These are phyloP conservation scores for Pestalotiopsis sp. DNA, from an alignment of 2,329 filamentous ascomycete species.

Conservation along the genomic window DNA sequence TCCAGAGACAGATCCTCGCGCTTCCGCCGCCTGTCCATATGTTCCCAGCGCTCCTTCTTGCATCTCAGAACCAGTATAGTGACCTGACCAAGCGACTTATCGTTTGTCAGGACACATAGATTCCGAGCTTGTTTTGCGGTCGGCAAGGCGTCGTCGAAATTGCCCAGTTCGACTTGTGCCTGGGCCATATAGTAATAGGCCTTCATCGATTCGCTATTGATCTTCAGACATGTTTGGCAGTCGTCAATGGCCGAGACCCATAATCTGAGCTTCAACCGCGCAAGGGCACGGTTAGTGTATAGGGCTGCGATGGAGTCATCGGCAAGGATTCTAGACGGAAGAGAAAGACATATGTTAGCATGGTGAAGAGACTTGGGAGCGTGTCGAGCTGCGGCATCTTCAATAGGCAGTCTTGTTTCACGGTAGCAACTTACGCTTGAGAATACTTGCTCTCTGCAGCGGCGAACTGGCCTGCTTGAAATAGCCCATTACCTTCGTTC, in stretches of 20 bases:
- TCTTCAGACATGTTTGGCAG: constrained; percentile 73
- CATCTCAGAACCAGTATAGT: constrained; percentile 75
- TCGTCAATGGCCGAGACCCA: constrained; percentile 79
- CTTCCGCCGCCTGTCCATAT: constrained; percentile 64
- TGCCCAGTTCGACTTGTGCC: constrained; percentile 74
- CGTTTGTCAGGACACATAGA: constrained; percentile 64
- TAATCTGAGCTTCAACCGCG: constrained; percentile 72
- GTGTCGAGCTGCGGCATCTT: background rate
- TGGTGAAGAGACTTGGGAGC: background rate
- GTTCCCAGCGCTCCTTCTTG: constrained; percentile 87
- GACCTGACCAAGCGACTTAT: constrained; percentile 70
- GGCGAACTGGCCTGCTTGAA: constrained; percentile 53
- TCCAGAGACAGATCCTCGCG: constrained; percentile 62
- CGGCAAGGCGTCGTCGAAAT: constrained; percentile 72
- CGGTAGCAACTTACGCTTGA: constrained; percentile 57
- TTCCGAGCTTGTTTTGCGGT: constrained; percentile 75
- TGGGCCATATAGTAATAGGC: constrained; percentile 83
- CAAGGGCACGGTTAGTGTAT: constrained; percentile 89
- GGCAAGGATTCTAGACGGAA: constrained; percentile 3
- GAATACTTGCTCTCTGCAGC: constrained; percentile 57
- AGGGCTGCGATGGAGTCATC: constrained; percentile 54
- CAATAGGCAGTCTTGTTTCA: background rate
- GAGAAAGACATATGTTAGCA: background rate
- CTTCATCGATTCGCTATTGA: constrained; percentile 73
- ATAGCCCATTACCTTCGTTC: constrained; percentile 47